phyloP scores from a whole-genome alignment of 164 flowering plant species.

The Liriodendron chinense region DNA sequence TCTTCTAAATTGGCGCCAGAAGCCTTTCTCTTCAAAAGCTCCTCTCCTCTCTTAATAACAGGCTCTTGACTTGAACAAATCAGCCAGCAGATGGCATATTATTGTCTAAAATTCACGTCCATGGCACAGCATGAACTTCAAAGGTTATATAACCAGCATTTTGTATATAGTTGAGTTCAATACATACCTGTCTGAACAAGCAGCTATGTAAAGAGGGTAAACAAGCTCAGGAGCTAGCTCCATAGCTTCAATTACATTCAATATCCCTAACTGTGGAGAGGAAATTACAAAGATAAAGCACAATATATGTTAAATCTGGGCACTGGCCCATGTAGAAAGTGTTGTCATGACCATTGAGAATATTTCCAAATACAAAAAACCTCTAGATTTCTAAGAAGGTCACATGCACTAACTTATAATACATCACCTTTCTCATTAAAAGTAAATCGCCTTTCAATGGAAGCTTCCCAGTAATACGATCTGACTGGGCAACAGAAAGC shows the following conservation, averaged over 20 bases:
- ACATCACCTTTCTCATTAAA: conserved; percentile 63
- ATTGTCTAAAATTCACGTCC: conserved; percentile 9
- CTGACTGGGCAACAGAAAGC: conserved; percentile 67
- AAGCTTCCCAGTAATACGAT: conserved; percentile 74
- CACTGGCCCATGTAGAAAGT: background rate
- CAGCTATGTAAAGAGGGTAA: conserved; percentile 71
- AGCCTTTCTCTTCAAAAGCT: conserved; percentile 78
- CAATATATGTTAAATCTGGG: conserved; percentile 1
- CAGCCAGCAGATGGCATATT: conserved; percentile 21
- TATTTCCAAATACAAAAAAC: background rate
- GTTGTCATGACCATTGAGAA: background rate
- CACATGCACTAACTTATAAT: background rate
- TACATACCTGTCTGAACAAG: conserved; percentile 70
- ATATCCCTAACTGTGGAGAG: conserved; percentile 63
- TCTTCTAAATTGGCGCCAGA: conserved; percentile 73
- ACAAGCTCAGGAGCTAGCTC: conserved; percentile 65
- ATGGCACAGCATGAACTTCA: background rate
- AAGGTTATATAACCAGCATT: background rate
- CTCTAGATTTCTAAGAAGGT: background rate
- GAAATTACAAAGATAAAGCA: conserved; percentile 12
- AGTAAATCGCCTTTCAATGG: conserved; percentile 51
- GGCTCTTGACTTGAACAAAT: conserved; percentile 67
- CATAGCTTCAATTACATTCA: conserved; percentile 76
- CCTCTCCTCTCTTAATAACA: conserved; percentile 84
- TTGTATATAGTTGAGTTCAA: background rate